phyloP scores from a whole-genome alignment of 2,329 filamentous ascomycete genomes.

The Xylaria polymorpha region DNA sequence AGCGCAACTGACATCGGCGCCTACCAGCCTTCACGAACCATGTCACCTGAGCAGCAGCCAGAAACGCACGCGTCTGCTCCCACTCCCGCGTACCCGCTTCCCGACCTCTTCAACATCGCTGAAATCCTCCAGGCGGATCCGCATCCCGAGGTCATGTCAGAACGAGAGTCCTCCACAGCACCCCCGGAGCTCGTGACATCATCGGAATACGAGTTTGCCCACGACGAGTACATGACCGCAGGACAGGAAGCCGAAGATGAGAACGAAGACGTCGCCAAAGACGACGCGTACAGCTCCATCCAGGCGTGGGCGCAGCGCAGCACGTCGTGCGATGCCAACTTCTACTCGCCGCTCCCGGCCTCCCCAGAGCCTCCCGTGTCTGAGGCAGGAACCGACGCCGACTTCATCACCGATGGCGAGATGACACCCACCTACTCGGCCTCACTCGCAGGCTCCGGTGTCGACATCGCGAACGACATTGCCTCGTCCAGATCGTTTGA shows the following conservation, averaged over 20 bases:
- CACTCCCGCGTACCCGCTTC: constrained; percentile 3
- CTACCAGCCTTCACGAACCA: constrained; percentile 30
- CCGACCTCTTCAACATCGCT: constrained; percentile 52
- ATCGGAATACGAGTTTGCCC: constrained; percentile 55
- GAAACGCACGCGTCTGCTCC: neutral
- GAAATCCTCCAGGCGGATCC: constrained; percentile 27
- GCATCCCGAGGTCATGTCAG: neutral
- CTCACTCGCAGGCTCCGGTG: constrained; percentile 64
- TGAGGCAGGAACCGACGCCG: constrained; percentile 54
- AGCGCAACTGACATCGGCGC: constrained; percentile 62
- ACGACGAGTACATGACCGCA: constrained; percentile 65
- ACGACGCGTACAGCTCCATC: constrained; percentile 68
- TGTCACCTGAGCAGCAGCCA: constrained; percentile 5
- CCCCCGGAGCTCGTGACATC: constrained; percentile 43
- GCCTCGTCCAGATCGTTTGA: constrained; percentile 54
- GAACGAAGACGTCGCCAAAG: constrained; percentile 7
- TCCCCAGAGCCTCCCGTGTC: constrained; percentile 61
- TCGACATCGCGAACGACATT: constrained; percentile 60
- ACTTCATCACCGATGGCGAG: constrained; percentile 64
- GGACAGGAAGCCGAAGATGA: constrained; percentile 56
- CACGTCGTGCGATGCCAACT: constrained; percentile 60
- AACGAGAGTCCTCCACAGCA: constrained; percentile 1
- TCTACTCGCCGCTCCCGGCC: constrained; percentile 70
- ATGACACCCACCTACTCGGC: constrained; percentile 69
- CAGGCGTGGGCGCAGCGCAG: constrained; percentile 74